phyloP scores from a whole-genome alignment of 768 basidiomycete genomes.

The Sporobolomyces pararoseus region DNA sequence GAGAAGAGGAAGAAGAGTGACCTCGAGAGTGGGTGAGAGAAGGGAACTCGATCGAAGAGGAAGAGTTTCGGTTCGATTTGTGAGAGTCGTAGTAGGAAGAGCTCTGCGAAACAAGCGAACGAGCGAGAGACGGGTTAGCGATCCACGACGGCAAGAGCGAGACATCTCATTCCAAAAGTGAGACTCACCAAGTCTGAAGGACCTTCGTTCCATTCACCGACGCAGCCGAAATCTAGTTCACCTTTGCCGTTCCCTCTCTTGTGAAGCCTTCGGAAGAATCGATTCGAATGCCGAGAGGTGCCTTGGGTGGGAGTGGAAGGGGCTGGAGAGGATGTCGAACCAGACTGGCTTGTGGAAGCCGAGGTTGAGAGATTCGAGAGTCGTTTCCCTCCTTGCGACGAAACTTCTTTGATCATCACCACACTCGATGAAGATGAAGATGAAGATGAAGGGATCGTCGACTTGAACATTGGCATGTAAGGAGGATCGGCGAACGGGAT shows the following conservation, averaged over 20 bases:
- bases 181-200: conserved; percentile 33
- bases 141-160: no score
- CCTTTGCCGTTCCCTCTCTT: neutral
- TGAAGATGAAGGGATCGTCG: neutral
- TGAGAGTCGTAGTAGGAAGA: conserved; percentile 7
- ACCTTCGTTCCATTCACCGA: conserved; percentile 26
- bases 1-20: conserved; percentile 24
- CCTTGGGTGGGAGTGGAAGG: neutral
- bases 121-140: neutral
- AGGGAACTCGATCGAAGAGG: conserved; percentile 21
- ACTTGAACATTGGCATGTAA: conserved; percentile 34
- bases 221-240: conserved; percentile 38
- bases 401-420: no score
- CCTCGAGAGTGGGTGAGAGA: conserved; percentile 34
- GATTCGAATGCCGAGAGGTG: conserved; percentile 3
- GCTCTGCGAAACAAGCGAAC: neutral
- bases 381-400: conserved; percentile 1
- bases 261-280: conserved; percentile 9
- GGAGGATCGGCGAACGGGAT: conserved; percentile 26
- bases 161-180: neutral
- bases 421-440: no score
- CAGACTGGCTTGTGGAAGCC: neutral
- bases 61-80: conserved; percentile 13
- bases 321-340: neutral
- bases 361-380: neutral